A percentile compares a stretch with the other conserved stretches of the same genome.
These are phyloP conservation scores for Syzygium aqueum DNA, from an alignment of 345 rosid species.

Conservation along the genomic window DNA sequence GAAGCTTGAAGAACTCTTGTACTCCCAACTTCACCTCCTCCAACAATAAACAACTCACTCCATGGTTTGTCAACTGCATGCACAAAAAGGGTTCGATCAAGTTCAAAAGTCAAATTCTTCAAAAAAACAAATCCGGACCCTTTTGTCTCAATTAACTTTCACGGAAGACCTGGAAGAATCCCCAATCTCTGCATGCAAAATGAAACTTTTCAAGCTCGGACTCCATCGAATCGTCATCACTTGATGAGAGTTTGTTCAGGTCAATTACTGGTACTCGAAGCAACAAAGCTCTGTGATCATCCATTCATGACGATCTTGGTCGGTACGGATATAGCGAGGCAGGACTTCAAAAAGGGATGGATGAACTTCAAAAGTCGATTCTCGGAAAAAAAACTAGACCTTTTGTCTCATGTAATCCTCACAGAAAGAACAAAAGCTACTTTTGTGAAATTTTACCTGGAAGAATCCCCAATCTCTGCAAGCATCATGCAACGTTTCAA, in stretches of 20 bases:
- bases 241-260: not conserved
- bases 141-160: not conserved
- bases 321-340: too few species aligned
- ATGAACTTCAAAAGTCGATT: too few species aligned
- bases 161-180: not conserved
- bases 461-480: too few species aligned
- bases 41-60: not conserved
- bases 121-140: not conserved
- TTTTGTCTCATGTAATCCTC: too few species aligned
- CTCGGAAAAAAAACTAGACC: too few species aligned
- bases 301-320: not conserved
- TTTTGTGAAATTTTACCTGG: too few species aligned
- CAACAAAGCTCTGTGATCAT: not conserved
- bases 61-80: not conserved
- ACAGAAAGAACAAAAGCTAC: too few species aligned
- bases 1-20: not conserved
- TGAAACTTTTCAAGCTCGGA: not conserved
- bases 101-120: too few species aligned
- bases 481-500: too few species aligned
- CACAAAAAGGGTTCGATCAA: too few species aligned
- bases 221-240: not conserved
- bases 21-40: not conserved
- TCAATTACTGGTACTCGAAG: not conserved
- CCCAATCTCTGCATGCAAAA: not conserved
- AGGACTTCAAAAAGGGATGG: too few species aligned